Base-by-base conservation (phyloP, 2,329 filamentous ascomycete genomes). In the Aurifilum marmelostoma region DNA sequence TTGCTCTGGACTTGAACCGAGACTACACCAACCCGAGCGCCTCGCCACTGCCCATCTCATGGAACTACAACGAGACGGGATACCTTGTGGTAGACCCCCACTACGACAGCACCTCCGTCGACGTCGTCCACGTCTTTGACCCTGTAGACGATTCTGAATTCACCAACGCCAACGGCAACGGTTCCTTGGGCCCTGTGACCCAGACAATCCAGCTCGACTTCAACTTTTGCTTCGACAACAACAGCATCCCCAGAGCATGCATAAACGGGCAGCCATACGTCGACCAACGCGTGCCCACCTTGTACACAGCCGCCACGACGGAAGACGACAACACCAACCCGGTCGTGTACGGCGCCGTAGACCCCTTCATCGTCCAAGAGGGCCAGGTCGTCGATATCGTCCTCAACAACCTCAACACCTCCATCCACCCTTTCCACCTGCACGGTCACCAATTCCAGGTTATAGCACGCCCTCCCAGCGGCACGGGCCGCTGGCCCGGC, bases 231-330 rank as follows among this genome's bases (percentile, higher is more conserved):
- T 82, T 85, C 34, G 85, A 92, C 58, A 81, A 78, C 37, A 86
- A 92, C 72, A 88, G 88, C 9, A 85, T 87, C 39, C 85, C 84
- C 68, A 91, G 92, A 37, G 83, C 84, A 14, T 87, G 82, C 75
- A 82, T 89, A 78, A 93, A 92, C 78, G 85, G 87, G 72, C 79
- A 88, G 59, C 89, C 89, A 8, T 93, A 92, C 75, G 84, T 91
- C n/a, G 71, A 77, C 9, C 91, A 91, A 65, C 87, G 88, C 74
- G 90, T 93, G 0, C 91, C 91, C 0, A 88, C 89, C 0, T 80
- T 94, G 7, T 94, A 92, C 82, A 89, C 89, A 3, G 91, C 85
- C n/a, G 83, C 91, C 3, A 88, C 88, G 0, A 80, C 86, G 1
- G 85, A 85, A 5, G 73, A 77, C 0, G 73, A 79, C 74, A 84